These are phyloP conservation scores for Solanum hybrid DNA, from an alignment of 305 asterid species.

Conservation along the genomic window DNA sequence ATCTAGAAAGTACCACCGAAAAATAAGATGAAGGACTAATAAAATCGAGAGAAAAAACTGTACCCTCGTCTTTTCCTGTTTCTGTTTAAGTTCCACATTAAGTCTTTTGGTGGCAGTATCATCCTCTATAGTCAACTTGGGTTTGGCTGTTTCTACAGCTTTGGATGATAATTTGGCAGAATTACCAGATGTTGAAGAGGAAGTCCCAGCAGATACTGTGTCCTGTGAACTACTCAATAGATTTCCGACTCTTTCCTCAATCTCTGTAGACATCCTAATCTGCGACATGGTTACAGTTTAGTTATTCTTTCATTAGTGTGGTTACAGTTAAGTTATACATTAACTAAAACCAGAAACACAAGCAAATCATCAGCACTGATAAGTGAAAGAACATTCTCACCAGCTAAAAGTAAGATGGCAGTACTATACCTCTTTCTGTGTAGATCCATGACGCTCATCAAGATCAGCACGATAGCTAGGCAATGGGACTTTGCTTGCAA, in stretches of 20 bases:
- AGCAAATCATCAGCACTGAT: constrained; percentile 1
- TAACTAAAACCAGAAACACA: neutral
- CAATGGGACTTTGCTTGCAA: constrained; percentile 81
- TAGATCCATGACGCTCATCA: constrained; percentile 84
- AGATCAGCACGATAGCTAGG: constrained; percentile 97
- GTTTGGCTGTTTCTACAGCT: constrained; percentile 24
- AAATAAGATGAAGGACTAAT: constrained; percentile 9
- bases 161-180: constrained; percentile 33
- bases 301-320: neutral
- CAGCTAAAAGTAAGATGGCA: neutral
- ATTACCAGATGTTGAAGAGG: constrained; percentile 37
- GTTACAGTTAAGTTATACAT: neutral
- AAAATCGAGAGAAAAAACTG: neutral
- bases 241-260: constrained; percentile 67
- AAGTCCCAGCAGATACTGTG: constrained; percentile 17
- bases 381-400: neutral
- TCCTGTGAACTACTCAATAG: constrained; percentile 49
- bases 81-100: constrained; percentile 53
- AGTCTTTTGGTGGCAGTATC: constrained; percentile 37
- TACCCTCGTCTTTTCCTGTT: constrained; percentile 83
- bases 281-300: constrained; percentile 18
- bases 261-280: constrained; percentile 81
- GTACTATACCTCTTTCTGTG: constrained; percentile 60
- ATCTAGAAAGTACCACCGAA: neutral
- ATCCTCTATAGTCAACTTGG: constrained; percentile 19